Conservation (phyloP, 257 asterid genomes). For the Misopates orontium region DNA sequence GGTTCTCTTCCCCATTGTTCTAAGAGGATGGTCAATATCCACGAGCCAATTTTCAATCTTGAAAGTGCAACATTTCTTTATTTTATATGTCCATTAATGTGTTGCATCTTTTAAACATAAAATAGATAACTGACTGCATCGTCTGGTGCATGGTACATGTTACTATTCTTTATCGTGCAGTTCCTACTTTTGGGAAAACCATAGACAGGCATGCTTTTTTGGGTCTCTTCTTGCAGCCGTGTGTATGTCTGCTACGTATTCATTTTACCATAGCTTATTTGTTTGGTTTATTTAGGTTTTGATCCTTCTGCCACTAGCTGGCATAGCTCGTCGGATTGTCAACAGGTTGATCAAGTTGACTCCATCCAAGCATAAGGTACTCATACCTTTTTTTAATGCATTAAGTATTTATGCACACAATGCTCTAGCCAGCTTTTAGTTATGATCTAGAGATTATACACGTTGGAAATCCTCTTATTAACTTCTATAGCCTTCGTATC, state of each 20-base stretch:
- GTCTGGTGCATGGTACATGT: neutral
- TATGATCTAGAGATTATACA: slow-evolving; percentile 1
- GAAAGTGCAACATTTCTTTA: too few species aligned
- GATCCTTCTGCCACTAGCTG: slow-evolving; percentile 85
- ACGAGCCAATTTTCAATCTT: too few species aligned
- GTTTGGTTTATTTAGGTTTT: slow-evolving; percentile 56
- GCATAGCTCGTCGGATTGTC: slow-evolving; percentile 76
- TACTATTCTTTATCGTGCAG: neutral
- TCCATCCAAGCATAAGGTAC: slow-evolving; percentile 85
- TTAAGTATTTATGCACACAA: slow-evolving; percentile 13
- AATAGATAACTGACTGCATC: neutral
- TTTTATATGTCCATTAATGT: neutral
- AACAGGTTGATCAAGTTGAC: slow-evolving; percentile 81
- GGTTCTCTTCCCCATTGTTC: too few species aligned
- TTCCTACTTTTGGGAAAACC: neutral
- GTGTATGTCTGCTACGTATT: slow-evolving; percentile 1
- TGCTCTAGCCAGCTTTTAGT: slow-evolving; percentile 16
- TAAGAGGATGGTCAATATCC: too few species aligned
- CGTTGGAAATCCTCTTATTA: neutral
- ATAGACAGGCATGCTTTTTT: neutral
- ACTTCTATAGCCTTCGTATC: neutral
- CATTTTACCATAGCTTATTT: slow-evolving; percentile 18
- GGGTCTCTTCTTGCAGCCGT: slow-evolving; percentile 5
- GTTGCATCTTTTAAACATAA: slow-evolving; percentile 12
- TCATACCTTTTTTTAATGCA: slow-evolving; percentile 19